Base-by-base conservation (phyloP, 129 eudicot genomes). In the Scalesia atractyloides region DNA sequence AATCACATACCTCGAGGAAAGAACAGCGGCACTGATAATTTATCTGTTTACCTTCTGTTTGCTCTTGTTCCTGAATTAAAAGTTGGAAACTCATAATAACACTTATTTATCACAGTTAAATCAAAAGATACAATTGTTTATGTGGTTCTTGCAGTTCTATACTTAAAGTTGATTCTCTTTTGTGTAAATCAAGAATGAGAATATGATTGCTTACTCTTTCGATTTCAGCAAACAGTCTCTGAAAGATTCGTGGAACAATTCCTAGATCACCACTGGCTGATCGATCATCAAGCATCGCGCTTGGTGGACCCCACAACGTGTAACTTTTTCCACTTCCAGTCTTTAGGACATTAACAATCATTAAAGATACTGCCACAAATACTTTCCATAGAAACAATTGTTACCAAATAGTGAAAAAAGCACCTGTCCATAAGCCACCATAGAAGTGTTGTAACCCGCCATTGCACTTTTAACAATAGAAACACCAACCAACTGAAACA, bases 301-400 rank as follows among this genome's bases (percentile, higher is more conserved):
- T 88, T 17, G 87, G 99, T 1, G 95, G 97, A 64, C 99, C 99
- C 99, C 99, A 95, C 86, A 95, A 73, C 33, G 96, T 90, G 89
- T 88, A 95, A 36, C 96, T 88, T 79, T 95, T 95, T 48, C 99
- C 97, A 77, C 97, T 88, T 61, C 97, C 99, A 57, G 97, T 86
- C 99, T 95, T 66, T 48, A 79, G 37, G 60, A 75, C 22, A 87
- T 30, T 20, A 70, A 36, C 50, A 49, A 17, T 37, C 52, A 74
- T 10, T 66, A 10, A 41, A 39, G 46, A 49, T 44, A 70, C 17
- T 17, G 22, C 46, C 79, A 71, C 41, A 53, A 33, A 58, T 14
- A 18, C 46, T 9, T 48, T 34, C 15, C 41, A 41, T 33, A 13
- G 5, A 22, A 41, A 41, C n/a, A 7, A 7, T 50, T 58, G 16